phyloP scores from a whole-genome alignment of 805 yeast species.

The Saccharomycopsis capsularis region DNA sequence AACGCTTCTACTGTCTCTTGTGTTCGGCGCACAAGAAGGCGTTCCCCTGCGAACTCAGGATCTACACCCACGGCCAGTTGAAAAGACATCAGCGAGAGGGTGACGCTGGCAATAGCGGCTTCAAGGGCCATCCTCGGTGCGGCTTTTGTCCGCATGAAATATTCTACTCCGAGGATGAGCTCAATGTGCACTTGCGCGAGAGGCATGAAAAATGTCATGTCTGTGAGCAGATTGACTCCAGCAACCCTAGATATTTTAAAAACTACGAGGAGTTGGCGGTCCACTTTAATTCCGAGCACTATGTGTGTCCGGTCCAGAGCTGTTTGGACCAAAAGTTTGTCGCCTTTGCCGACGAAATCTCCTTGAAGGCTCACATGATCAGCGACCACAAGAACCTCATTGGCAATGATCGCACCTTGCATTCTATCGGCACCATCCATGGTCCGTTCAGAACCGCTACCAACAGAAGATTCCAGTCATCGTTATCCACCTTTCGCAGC shows the following conservation, averaged over 20 bases:
- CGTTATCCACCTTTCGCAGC: slow-evolving; percentile 10
- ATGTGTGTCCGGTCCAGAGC: slow-evolving; percentile 62
- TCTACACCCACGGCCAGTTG: slow-evolving; percentile 56
- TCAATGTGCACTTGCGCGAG: slow-evolving; percentile 73
- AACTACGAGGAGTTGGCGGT: slow-evolving; percentile 66
- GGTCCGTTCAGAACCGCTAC: slow-evolving; percentile 10
- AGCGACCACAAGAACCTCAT: slow-evolving; percentile 66
- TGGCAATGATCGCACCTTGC: slow-evolving; percentile 35
- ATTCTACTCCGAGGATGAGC: slow-evolving; percentile 85
- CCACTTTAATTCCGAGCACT: slow-evolving; percentile 74
- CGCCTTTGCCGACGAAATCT: slow-evolving; percentile 82
- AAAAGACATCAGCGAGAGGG: slow-evolving; percentile 68
- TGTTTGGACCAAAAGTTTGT: slow-evolving; percentile 90
- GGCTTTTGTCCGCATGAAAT: slow-evolving; percentile 65
- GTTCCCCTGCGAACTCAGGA: slow-evolving; percentile 62
- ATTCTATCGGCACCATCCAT: slow-evolving; percentile 1
- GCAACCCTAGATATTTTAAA: slow-evolving; percentile 65
- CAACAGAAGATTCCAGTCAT: slow-evolving; percentile 19
- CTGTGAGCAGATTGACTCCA: slow-evolving; percentile 64
- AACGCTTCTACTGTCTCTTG: slow-evolving; percentile 58
- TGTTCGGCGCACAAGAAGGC: slow-evolving; percentile 75
- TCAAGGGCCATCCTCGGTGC: slow-evolving; percentile 86
- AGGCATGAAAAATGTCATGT: slow-evolving; percentile 84
- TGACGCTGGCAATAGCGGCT: slow-evolving; percentile 69
- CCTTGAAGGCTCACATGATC: slow-evolving; percentile 80